Percentiles rank a stretch among this genome's conserved stretches.
phyloP scores from a whole-genome alignment of 805 yeast genomes.

The Schwanniomyces yamadae region DNA sequence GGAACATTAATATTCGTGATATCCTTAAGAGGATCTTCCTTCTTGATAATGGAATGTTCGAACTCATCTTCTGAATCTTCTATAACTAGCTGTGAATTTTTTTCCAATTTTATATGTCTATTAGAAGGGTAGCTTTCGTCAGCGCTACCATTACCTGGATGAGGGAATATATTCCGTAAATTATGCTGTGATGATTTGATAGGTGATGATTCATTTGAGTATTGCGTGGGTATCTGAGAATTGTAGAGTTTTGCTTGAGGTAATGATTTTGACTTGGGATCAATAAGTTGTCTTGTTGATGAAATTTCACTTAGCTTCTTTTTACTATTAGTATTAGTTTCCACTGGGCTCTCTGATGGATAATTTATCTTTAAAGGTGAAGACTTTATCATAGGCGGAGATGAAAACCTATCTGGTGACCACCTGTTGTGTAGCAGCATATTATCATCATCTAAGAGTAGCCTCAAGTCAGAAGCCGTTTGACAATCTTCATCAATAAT shows the following conservation, averaged over 20 bases:
- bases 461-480: too few species aligned
- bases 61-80: constrained; percentile 11
- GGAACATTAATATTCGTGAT: constrained; percentile 5
- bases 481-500: too few species aligned
- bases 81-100: constrained; percentile 4
- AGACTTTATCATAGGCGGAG: background rate
- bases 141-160: background rate
- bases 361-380: too few species aligned
- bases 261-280: background rate
- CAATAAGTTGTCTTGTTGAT: too few species aligned
- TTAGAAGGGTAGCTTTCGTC: background rate
- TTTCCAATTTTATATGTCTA: background rate
- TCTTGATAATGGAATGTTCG: constrained; percentile 1
- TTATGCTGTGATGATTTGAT: constrained; percentile 1
- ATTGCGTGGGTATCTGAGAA: constrained; percentile 9
- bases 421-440: too few species aligned
- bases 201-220: constrained; percentile 8
- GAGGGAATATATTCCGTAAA: background rate
- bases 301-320: too few species aligned
- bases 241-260: background rate
- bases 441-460: too few species aligned
- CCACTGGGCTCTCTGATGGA: too few species aligned
- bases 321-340: too few species aligned
- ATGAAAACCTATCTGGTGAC: too few species aligned
- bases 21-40: constrained; percentile 9